Evolutionary conservation across 1,139 yeast genomes (phyloP).

Genomic region (Saccharomycopsis crataegensis): DNA sequence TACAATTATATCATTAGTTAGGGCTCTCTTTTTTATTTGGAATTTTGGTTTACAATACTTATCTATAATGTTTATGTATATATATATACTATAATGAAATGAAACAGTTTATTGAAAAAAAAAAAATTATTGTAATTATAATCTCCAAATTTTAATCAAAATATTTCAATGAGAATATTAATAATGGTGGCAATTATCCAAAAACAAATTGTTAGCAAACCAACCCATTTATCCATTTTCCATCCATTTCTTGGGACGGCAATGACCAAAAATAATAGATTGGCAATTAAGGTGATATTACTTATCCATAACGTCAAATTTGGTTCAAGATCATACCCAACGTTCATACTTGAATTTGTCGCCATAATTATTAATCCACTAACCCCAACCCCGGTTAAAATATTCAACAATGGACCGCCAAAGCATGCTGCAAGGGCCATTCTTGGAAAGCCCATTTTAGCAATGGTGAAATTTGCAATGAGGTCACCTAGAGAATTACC

Average conservation of each 20-base stretch:
- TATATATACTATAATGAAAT: background rate
- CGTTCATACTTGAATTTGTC: slow-evolving; percentile 19
- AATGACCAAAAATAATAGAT: slow-evolving; percentile 44
- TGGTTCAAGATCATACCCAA: slow-evolving; percentile 31
- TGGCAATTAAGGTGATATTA: slow-evolving; percentile 43
- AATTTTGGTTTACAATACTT: too few species aligned
- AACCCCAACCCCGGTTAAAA: slow-evolving; percentile 56
- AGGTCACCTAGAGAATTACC: slow-evolving; percentile 92
- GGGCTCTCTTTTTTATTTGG: background rate
- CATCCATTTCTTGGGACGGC: slow-evolving; percentile 59
- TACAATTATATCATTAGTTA: background rate
- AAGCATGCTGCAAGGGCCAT: slow-evolving; percentile 95
- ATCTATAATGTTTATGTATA: too few species aligned
- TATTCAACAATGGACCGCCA: slow-evolving; percentile 78
- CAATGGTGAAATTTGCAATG: slow-evolving; percentile 77
- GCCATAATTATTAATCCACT: slow-evolving; percentile 52
- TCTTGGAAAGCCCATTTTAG: slow-evolving; percentile 78
- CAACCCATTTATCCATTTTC: slow-evolving; percentile 55
- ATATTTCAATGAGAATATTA: slow-evolving; percentile 28
- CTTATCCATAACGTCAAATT: slow-evolving; percentile 44
- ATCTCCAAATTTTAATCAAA: background rate
- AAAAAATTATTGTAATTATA: background rate
- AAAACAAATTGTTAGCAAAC: slow-evolving; percentile 42
- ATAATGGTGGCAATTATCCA: slow-evolving; percentile 48
- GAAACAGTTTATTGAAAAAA: background rate